Evolutionary conservation across 1,284 basidiomycete species (phyloP).

Genomic region (Leccinum pallidistipes): DNA sequence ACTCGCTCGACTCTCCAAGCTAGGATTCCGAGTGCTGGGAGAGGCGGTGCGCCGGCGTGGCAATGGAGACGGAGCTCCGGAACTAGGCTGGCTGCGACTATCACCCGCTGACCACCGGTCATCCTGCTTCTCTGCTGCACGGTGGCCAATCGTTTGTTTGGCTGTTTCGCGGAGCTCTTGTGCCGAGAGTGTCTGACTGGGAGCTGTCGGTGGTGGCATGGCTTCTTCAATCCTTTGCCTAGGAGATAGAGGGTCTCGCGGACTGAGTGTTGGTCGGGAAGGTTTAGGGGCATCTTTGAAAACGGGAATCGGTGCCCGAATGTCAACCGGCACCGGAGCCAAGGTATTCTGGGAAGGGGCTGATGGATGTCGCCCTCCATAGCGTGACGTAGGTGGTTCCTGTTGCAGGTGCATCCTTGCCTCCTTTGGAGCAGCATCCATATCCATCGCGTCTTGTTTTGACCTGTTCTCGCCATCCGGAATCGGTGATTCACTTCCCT

Average conservation of each 20-base stretch:
- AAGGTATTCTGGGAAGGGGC: slow-evolving; percentile 15
- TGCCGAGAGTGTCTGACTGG: slow-evolving; percentile 77
- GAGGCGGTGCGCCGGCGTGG: slow-evolving; percentile 61
- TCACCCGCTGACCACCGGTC: slow-evolving; percentile 41
- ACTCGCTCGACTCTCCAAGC: slow-evolving; percentile 70
- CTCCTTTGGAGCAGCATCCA: slow-evolving; percentile 35
- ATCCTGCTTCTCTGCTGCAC: slow-evolving; percentile 36
- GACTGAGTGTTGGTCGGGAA: slow-evolving; percentile 20
- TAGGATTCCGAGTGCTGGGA: slow-evolving; percentile 65
- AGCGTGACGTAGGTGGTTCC: slow-evolving; percentile 25
- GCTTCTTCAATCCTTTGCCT: slow-evolving; percentile 32
- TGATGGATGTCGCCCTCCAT: slow-evolving; percentile 23
- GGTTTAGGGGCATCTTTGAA: slow-evolving; percentile 23
- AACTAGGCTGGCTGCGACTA: slow-evolving; percentile 46
- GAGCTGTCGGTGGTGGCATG: slow-evolving; percentile 78
- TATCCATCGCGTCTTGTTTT: slow-evolving; percentile 41
- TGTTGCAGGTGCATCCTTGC: slow-evolving; percentile 20
- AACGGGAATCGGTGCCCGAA: slow-evolving; percentile 17
- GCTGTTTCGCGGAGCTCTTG: slow-evolving; percentile 79
- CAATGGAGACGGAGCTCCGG: slow-evolving; percentile 53
- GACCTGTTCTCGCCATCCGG: slow-evolving; percentile 32
- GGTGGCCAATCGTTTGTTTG: slow-evolving; percentile 54
- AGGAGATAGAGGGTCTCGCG: slow-evolving; percentile 46
- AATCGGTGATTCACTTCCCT: slow-evolving; percentile 44
- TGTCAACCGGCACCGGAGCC: slow-evolving; percentile 18